Conservation (phyloP, 805 yeast species). For the Vanderwaltozyma verrucispora region DNA sequence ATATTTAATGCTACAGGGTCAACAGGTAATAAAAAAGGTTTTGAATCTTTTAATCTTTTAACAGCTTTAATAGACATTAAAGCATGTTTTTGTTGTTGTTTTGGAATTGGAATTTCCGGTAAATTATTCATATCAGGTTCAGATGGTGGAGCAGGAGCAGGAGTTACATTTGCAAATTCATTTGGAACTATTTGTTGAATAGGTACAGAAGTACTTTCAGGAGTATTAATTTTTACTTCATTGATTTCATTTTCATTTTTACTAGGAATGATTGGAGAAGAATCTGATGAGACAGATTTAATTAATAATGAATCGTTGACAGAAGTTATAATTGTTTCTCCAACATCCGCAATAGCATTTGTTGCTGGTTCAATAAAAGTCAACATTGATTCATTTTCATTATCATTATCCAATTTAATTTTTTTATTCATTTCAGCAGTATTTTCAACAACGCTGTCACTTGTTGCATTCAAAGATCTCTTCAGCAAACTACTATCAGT, state of each 20-base stretch:
- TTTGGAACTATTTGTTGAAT: not conserved
- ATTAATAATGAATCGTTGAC: not conserved
- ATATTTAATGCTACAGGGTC: slow-evolving; percentile 81
- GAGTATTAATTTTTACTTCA: not conserved
- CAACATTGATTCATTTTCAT: not conserved
- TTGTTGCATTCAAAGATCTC: not conserved
- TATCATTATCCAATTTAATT: not conserved
- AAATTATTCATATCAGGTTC: slow-evolving; percentile 67
- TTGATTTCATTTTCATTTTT: not conserved
- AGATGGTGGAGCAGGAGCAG: slow-evolving; percentile 66
- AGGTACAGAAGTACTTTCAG: not conserved
- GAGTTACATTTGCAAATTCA: slow-evolving; percentile 16
- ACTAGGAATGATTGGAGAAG: not conserved
- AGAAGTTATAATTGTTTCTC: slow-evolving; percentile 1
- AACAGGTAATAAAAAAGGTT: slow-evolving; percentile 82
- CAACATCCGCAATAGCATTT: not conserved
- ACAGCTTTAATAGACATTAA: slow-evolving; percentile 73
- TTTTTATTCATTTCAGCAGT: not conserved
- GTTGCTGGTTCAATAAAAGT: no score
- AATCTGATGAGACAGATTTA: no score
- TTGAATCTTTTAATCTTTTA: slow-evolving; percentile 84
- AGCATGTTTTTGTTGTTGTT: slow-evolving; percentile 78
- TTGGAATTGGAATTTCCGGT: slow-evolving; percentile 58
- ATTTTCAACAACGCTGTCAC: not conserved
- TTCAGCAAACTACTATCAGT: not conserved